These are phyloP conservation scores for Solanum sitiens DNA, from an alignment of 257 asterid species.

Conservation along the genomic window DNA sequence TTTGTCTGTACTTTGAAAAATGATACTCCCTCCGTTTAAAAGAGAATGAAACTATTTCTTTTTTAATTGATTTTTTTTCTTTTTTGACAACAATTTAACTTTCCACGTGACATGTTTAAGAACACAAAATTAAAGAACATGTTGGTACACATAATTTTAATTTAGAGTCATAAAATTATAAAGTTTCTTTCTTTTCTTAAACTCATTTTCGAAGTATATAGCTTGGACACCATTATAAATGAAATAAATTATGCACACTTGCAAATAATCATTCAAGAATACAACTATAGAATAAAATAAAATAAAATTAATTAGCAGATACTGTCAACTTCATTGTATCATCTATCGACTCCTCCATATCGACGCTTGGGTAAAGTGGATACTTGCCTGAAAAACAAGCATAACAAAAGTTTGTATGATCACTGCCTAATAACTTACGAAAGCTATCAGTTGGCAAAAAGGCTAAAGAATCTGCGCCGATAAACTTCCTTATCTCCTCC, in stretches of 20 bases:
- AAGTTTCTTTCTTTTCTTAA: no score
- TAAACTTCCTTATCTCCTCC: constrained; percentile 61
- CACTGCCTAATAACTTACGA: constrained; percentile 29
- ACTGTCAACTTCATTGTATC: constrained; percentile 16
- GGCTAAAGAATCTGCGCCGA: constrained; percentile 72
- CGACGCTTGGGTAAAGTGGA: constrained; percentile 64
- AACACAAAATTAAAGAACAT: no score
- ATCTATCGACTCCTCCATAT: constrained; percentile 36
- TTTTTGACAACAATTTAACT: no score
- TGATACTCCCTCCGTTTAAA: neutral
- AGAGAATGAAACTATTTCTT: no score
- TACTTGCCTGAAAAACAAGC: constrained; percentile 83
- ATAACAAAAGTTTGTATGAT: constrained; percentile 38
- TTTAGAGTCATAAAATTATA: no score
- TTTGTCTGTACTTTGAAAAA: neutral
- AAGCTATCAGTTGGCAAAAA: constrained; percentile 49
- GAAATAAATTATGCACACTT: neutral
- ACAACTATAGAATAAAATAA: neutral
- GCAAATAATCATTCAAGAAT: neutral
- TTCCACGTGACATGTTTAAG: no score
- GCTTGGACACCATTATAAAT: neutral
- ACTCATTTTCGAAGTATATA: no score
- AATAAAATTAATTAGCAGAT: neutral
- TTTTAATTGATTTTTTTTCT: no score
- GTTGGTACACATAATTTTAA: no score